A percentile compares a stretch with the other conserved stretches of the same genome.
Conservation (phyloP, 805 yeast species). For the Candida coquimbonensis region DNA sequence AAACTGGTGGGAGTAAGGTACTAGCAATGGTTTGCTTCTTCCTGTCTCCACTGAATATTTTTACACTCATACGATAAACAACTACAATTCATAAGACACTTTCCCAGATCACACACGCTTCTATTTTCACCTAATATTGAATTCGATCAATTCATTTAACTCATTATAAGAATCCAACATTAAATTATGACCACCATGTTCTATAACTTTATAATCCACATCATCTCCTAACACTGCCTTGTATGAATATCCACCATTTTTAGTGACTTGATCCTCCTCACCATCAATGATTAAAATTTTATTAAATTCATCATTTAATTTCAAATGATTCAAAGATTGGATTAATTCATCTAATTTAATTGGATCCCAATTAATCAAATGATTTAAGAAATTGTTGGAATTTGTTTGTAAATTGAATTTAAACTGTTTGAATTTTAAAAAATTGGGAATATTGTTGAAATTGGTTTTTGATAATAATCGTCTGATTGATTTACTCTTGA, state of each 20-base stretch:
- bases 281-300: constrained; percentile 19
- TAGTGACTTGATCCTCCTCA: constrained; percentile 16
- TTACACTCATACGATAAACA: no score
- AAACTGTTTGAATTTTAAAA: constrained; percentile 20
- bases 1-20: no score
- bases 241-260: constrained; percentile 16
- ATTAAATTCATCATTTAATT: not conserved
- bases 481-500: constrained; percentile 14
- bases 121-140: not conserved
- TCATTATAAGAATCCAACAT: constrained; percentile 13
- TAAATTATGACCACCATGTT: constrained; percentile 19
- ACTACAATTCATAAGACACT: no score
- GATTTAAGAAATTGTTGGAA: constrained; percentile 16
- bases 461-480: constrained; percentile 13
- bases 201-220: constrained; percentile 12
- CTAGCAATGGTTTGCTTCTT: no score
- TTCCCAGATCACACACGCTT: no score
- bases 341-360: constrained; percentile 12
- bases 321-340: constrained; percentile 5
- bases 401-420: constrained; percentile 20
- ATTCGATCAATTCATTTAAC: constrained; percentile 7
- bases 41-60: no score
- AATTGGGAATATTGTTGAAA: constrained; percentile 9
- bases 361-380: constrained; percentile 15
- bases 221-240: constrained; percentile 15